Base-by-base conservation (phyloP, 805 yeast genomes). In the Ogataea salicorniae region DNA sequence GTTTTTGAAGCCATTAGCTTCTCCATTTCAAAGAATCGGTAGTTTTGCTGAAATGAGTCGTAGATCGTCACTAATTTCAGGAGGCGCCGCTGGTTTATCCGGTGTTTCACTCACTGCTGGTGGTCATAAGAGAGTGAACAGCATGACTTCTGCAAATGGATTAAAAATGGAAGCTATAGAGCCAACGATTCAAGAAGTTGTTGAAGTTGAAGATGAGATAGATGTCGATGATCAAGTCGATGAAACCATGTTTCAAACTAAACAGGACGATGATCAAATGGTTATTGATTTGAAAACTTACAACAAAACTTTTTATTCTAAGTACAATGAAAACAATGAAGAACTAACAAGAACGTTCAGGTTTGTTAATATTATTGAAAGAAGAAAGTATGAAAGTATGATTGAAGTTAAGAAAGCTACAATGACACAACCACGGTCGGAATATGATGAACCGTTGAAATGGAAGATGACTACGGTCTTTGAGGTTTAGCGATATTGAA, bases 291-390 rank as follows among this genome's bases (percentile, higher is more conserved):
- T 60, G 8, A 56, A 52, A 1, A 51, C 47, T 15, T 67, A 67
- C 51, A 67, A 63, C 46, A 47, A 51, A 37, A 40, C 46, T 8
- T 67, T 66, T 43, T 67, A 58, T 45, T 62, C 62, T 1, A 46
- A 47, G 16, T 55, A 44, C 34, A 59, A 61, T 43, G 51, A 51
- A 6, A 23, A 52, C 3, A 58, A 60, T 8, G 64, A 60, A 37
- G 63, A 59, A 37, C 54, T 69, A 2, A 52, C 56, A 5, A 49
- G 72, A 23, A 48, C 55, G 3, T 59, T 67, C 43, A 57, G 64
- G 39, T 67, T 61, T 47, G 42, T 45, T n/a, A 64, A 64, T 1
- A 49, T 60, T 1, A 51, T 57, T 9, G 66, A 64, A 34, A 55
- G 60, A 34, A 48, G 61, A 13, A 48, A 56, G n/a, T 58, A 59